These are phyloP conservation scores for Schizophyllum amplum DNA, from an alignment of 1,284 basidiomycete genomes.

Conservation along the genomic window DNA sequence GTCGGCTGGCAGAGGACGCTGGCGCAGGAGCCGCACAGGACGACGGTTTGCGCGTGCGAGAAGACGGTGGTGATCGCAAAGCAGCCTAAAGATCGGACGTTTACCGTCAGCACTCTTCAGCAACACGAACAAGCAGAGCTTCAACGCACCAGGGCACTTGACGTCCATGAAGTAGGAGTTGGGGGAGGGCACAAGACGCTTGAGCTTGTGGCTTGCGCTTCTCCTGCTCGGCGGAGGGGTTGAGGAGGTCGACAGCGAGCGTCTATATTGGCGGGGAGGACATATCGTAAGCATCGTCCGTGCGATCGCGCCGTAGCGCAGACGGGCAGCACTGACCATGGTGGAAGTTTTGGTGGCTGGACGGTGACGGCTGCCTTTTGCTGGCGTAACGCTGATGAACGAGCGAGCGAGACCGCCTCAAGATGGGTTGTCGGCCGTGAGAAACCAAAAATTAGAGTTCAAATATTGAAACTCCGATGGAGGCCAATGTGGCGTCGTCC, in stretches of 20 bases:
- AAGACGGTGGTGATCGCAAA: conserved; percentile 94
- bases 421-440: background rate
- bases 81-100: conserved; percentile 52
- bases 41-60: conserved; percentile 92
- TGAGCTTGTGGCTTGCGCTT: conserved; percentile 96
- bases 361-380: conserved; percentile 19
- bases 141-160: conserved; percentile 85
- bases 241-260: conserved; percentile 97
- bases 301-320: background rate
- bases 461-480: background rate
- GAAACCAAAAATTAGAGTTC: conserved; percentile 2
- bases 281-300: background rate
- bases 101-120: conserved; percentile 12
- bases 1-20: conserved; percentile 97
- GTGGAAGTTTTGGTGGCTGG: conserved; percentile 19
- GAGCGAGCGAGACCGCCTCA: conserved; percentile 6
- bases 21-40: conserved; percentile 88
- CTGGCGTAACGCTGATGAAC: conserved; percentile 20
- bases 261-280: conserved; percentile 43
- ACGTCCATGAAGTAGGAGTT: conserved; percentile 99
- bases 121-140: conserved; percentile 10
- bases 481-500: background rate
- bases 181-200: conserved; percentile 96
- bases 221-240: conserved; percentile 87
- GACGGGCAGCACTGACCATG: conserved; percentile 26